These are phyloP conservation scores for Suhomyces taliae DNA, from an alignment of 1,139 yeast species.

Conservation along the genomic window DNA sequence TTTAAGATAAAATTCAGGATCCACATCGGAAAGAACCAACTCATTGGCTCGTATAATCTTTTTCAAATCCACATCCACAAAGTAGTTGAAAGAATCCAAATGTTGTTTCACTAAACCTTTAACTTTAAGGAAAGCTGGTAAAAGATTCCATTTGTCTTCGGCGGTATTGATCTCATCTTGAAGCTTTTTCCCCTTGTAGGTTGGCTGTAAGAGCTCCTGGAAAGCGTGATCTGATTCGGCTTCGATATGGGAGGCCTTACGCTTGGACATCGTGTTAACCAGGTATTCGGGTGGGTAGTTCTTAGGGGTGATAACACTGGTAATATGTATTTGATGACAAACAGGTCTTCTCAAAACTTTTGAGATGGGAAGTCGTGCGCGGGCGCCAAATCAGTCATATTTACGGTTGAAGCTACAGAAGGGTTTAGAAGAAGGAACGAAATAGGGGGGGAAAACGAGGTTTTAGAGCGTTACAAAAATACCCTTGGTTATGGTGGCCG, in stretches of 20 bases:
- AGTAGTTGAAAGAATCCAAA: slow-evolving; percentile 92
- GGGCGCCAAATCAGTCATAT: not conserved
- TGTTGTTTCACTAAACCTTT: slow-evolving; percentile 97
- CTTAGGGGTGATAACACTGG: not conserved
- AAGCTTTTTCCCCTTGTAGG: slow-evolving; percentile 79
- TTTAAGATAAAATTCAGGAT: slow-evolving; percentile 91
- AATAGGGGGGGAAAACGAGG: no score
- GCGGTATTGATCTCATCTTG: slow-evolving; percentile 90
- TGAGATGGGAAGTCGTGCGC: slow-evolving; percentile 7
- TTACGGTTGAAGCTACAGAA: no score
- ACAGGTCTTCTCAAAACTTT: slow-evolving; percentile 8
- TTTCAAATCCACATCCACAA: slow-evolving; percentile 89
- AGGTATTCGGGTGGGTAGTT: not conserved
- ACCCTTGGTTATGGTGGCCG: no score
- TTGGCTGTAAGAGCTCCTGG: slow-evolving; percentile 74
- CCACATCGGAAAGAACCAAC: slow-evolving; percentile 86
- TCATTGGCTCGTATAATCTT: slow-evolving; percentile 92
- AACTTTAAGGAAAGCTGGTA: slow-evolving; percentile 93
- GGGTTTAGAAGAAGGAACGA: no score
- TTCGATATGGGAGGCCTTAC: slow-evolving; percentile 18
- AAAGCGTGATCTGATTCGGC: slow-evolving; percentile 51
- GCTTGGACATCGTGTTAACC: slow-evolving; percentile 16
- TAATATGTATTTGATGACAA: slow-evolving; percentile 4
- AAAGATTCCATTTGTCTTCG: slow-evolving; percentile 90
- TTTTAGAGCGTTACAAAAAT: no score